Base-by-base conservation (phyloP, 306 rosid genomes). In the Cicer bijugum region DNA sequence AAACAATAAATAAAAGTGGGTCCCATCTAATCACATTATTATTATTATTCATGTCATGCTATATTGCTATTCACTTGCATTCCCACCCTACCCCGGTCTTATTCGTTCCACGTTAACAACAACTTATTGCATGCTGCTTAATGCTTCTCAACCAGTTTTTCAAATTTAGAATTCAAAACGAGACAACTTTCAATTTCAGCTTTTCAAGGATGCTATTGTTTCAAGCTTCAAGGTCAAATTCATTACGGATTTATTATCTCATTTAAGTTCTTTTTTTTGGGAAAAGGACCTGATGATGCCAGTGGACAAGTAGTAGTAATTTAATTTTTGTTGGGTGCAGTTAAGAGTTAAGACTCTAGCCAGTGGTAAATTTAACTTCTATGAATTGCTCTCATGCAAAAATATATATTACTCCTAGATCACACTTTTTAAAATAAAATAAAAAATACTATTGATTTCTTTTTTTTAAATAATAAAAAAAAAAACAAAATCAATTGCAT, bases 221-320 rank as follows among this genome's bases (percentile, higher is more conserved):
- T 67, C 72, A 67, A 67, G 19, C 43, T 67, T 67, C 57, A 69
- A 51, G 58, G 63, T 45, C 47, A 50, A 38, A 37, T 69, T 51
- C 16, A 69, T 69, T 50, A 69, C 33, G 1, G 7, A 56, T 59
- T 59, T 59, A 59, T 59, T 16, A 59, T 6, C 43, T 5, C 47
- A 52, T 69, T 69, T 6, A 69, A 37, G 19, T 17, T 17, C 1
- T 69, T 8, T 23, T 51, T 20, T 69, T 70, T 70, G 75, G 75
- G 75, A 70, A 69, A 28, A 11, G 58, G 57, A 46, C 28, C 9
- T 62, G 12, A 12, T 62, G 12, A 12, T 47, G 58, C 6, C 9
- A 35, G 47, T 69, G 47, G 48, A 47, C 46, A 19, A 17, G 7
- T n/a, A 50, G 57, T 51, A 6, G 63, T 57, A 7, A 46, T 7